These are phyloP conservation scores for Trifolium fragiferum DNA, from an alignment of 306 rosid species.

Conservation along the genomic window DNA sequence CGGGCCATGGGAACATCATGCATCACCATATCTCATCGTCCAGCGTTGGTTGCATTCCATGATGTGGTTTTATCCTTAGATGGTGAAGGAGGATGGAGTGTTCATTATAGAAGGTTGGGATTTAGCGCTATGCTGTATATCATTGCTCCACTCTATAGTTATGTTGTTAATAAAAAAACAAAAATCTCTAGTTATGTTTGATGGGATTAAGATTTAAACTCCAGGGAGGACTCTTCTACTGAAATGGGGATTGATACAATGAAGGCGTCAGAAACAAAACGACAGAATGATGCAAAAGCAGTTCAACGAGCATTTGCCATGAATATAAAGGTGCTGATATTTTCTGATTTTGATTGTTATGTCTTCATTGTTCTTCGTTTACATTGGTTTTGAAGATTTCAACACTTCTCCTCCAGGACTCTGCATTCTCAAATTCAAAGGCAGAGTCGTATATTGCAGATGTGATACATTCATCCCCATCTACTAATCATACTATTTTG, in stretches of 20 bases:
- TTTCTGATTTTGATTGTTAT: constrained; percentile 31
- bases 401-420: constrained; percentile 55
- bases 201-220: constrained; percentile 44
- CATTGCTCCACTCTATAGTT: constrained; percentile 30
- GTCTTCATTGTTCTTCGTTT: constrained; percentile 6
- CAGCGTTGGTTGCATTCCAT: constrained; percentile 97
- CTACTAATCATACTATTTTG: constrained; percentile 48
- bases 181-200: constrained; percentile 38
- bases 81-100: constrained; percentile 99
- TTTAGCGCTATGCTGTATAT: constrained; percentile 30
- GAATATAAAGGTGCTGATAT: constrained; percentile 61
- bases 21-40: constrained; percentile 99
- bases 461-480: constrained; percentile 73
- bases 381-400: constrained; percentile 23
- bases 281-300: constrained; percentile 85
- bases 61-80: constrained; percentile 94
- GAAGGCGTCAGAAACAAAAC: constrained; percentile 62
- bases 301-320: constrained; percentile 87
- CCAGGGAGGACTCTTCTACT: constrained; percentile 77
- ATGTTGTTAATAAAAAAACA: constrained; percentile 22
- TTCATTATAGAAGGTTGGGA: constrained; percentile 75
- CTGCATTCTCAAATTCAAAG: constrained; percentile 74
- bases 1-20: constrained; percentile 99
- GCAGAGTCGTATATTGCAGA: constrained; percentile 64
- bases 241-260: constrained; percentile 53